phyloP scores from a whole-genome alignment of 331 rosid genomes.

The Cucumis variabilis region DNA sequence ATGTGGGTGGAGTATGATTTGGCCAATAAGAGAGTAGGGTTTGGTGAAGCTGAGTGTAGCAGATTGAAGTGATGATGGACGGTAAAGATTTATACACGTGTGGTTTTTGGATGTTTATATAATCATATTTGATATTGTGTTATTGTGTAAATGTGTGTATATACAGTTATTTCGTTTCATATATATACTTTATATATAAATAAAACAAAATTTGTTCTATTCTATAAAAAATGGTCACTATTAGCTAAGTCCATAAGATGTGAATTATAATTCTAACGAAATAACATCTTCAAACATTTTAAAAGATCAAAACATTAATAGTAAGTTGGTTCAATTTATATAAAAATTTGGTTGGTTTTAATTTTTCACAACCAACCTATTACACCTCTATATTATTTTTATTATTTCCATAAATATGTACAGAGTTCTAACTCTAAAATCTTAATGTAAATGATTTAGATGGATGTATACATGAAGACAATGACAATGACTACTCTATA shows the following conservation, averaged over 20 bases:
- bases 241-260: no score
- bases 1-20: constrained; percentile 90
- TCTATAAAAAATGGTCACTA: no score
- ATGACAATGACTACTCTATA: no score
- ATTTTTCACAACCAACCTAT: no score
- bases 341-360: neutral
- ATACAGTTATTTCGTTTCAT: neutral
- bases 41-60: constrained; percentile 80
- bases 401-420: no score
- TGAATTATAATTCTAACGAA: neutral
- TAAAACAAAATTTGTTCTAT: neutral
- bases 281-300: no score
- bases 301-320: no score
- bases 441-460: no score
- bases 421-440: no score
- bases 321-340: neutral
- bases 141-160: neutral
- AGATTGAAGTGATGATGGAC: constrained; percentile 33
- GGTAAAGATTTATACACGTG: neutral
- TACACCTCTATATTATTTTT: no score
- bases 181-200: neutral
- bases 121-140: neutral
- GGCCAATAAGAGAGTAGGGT: constrained; percentile 62
- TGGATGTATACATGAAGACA: no score
- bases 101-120: neutral